Evolutionary conservation across 768 basidiomycete genomes (phyloP), one percentile per base, ranked within the genome.

Genomic region (Tricholoma sp.): DNA sequence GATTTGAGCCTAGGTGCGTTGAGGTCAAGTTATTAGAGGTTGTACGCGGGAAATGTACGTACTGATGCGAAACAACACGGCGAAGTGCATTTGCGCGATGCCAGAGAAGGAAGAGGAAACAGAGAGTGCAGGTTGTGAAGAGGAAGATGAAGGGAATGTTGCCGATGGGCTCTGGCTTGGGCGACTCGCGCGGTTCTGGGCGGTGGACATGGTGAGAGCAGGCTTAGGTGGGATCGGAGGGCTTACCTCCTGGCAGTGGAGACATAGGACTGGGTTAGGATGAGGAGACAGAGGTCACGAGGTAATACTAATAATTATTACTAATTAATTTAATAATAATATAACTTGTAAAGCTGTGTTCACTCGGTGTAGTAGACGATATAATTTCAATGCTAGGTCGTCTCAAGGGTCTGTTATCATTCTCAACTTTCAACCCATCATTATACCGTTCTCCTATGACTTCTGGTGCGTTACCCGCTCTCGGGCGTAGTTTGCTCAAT

Each of bases 101-200:
- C 85, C 84, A 88, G 0, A 89, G 69, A 20, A 89, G 60, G 63
- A 86, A 87, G 8, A 89, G 63, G 3, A 73, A 65, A 58, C 82
- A 83, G 1, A 84, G 66, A 3, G 80, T 80, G 64, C 81, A 85
- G 4, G 77, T 78, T 18, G 83, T 86, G 56, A 82, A 72, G 10
- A 88, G 72, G 55, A 84, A 69, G 3, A 88, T 69, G 57, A 83
- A 52, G 18, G 79, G 70, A 58, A 78, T 71, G 61, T 77, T 82
- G 15, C 84, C 85, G 52, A 87, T 72, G 13, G 87, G 87, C 58
- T 88, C 77, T 9, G 85, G 85, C 62, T 82, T 85, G 9, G 77
- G 80, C 9, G 81, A 77, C 44, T 74, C 72, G 31, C 76, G 76
- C n/a, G 86, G 84, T 65, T 82, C 86, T 88, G 63, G 15, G 49